Base-by-base conservation (phyloP, 2,329 filamentous ascomycete species). In the Byssochlamys sp. region DNA sequence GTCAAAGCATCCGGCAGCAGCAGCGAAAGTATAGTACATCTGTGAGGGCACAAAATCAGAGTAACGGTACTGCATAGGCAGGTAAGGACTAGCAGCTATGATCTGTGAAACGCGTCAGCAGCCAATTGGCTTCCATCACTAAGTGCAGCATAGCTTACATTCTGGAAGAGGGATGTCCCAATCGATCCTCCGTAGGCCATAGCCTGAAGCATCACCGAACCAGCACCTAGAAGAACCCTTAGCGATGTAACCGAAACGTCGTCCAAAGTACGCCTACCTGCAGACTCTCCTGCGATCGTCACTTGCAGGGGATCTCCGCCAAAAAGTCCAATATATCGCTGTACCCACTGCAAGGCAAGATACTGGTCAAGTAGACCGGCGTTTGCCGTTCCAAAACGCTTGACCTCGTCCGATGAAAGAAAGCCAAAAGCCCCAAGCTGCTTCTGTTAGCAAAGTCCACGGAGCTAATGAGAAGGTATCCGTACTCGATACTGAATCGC, bases 341-440 rank as follows among this genome's bases (percentile, higher is more conserved):
- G 76, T 2, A 84, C 75, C 83, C 83, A 86, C 62, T 83, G 72
- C 6, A 86, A 69, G 26, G 80, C 81, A 19, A 82, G 70, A 11
- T 79, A 73, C 64, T 84, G 82, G 58, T 84, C 81, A 55, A 77
- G 71, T 0, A 83, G 68, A 2, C 75, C 81, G 7, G 74, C 75
- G 62, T 83, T 83, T 2, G 77, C 69, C 2, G 71, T 72, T 3
- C 77, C 79, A 58, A 75, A 69, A 19, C 66, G 62, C 31, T 75
- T 71, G 51, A 79, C 70, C 26, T 68, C 77, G 24, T 75, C 72
- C 49, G 75, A 80, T 10, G 72, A 73, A 55, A 78, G 66, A 69
- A 71, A 81, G 3, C 79, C 79, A 63, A 80, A 77, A 3, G 75
- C 76, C 1, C 78, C 78, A 9, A 81, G 67, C 63, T 72, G 48